A percentile compares a stretch with the other conserved stretches of the same genome.
These are phyloP conservation scores for Pterocarpus macrocarpus DNA, from an alignment of 306 rosid genomes.

Conservation along the genomic window DNA sequence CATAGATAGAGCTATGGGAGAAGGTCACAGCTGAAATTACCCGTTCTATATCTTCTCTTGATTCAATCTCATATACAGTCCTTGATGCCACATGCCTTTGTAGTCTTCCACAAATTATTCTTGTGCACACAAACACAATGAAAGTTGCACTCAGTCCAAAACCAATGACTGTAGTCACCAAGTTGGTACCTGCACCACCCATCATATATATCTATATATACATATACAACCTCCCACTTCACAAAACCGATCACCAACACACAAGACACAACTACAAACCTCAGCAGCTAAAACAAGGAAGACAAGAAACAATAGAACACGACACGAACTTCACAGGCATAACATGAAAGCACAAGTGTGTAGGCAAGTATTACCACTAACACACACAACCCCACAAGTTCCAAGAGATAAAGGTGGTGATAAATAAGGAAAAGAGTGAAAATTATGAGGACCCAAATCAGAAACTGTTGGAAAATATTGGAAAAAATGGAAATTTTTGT, in stretches of 20 bases:
- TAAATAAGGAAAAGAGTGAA: slow-evolving; percentile 1
- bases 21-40: slow-evolving; percentile 47
- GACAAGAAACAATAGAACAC: slow-evolving; percentile 12
- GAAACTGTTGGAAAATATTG: slow-evolving; percentile 22
- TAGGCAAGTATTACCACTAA: background rate
- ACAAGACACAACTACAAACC: slow-evolving; percentile 13
- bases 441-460: slow-evolving; percentile 47
- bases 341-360: background rate
- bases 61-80: slow-evolving; percentile 68
- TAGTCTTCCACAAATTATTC: slow-evolving; percentile 90
- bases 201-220: slow-evolving; percentile 33
- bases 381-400: slow-evolving; percentile 46
- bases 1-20: background rate
- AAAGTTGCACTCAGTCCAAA: slow-evolving; percentile 96
- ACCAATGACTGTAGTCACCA: slow-evolving; percentile 82
- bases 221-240: slow-evolving; percentile 25
- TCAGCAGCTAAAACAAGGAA: slow-evolving; percentile 24
- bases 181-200: slow-evolving; percentile 66
- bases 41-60: slow-evolving; percentile 82
- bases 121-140: slow-evolving; percentile 93
- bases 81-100: slow-evolving; percentile 56
- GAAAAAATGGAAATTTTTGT: background rate
- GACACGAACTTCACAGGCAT: slow-evolving; percentile 7
- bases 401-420: slow-evolving; percentile 37
- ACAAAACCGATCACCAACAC: slow-evolving; percentile 39